Base-by-base conservation (phyloP, 1,284 basidiomycete species). In the Takashimella tepidaria region DNA sequence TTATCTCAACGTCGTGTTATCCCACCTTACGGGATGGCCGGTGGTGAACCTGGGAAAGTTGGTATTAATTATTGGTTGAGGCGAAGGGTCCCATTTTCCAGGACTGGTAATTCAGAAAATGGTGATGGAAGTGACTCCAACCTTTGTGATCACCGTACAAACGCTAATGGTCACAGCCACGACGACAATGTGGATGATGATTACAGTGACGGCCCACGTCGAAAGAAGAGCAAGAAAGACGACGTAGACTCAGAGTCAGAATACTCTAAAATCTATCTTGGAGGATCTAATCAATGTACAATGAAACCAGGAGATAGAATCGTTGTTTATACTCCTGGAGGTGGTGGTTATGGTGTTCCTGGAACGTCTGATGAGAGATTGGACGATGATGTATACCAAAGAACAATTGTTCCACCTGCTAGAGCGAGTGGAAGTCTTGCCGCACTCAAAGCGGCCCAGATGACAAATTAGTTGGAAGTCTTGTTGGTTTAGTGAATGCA, bases 1-100 rank as follows among this genome's bases (percentile, higher is more conserved):
- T 49, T 70, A 12, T 69, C 65, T 5, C 64, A 92, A 85, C 80
- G 95, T 55, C 82, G 95, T 16, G 90, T 91, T 0, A 82, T 88
- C 31, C 84, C 86, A 58, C 95, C 95, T 10, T 97, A 95, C 70
- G 95, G 95, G 2, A 73, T 93, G 70, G 83, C 88, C 60, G 93
- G 93, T 8, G 95, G 95, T 10, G 84, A 82, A 16, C 79, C 84
- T 4, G 93, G 86, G 8, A 78, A 76, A 49, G 75, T 87, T 56
- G 93, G 93, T 0, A 81, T 84, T 47, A 98, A 98, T 72, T 84
- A 87, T 20, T 98, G 93, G 93, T 16, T 37, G 10, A 8, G 16
- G 8, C 31, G 31, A 8, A 16, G 16, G 10, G 31, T 8, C 8
- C 31, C 31, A 8, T 8, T 16, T 16, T 37, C 31, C 16, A n/a